phyloP scores from a whole-genome alignment of 441 rosid genomes.

The Gossypium davidsonii region DNA sequence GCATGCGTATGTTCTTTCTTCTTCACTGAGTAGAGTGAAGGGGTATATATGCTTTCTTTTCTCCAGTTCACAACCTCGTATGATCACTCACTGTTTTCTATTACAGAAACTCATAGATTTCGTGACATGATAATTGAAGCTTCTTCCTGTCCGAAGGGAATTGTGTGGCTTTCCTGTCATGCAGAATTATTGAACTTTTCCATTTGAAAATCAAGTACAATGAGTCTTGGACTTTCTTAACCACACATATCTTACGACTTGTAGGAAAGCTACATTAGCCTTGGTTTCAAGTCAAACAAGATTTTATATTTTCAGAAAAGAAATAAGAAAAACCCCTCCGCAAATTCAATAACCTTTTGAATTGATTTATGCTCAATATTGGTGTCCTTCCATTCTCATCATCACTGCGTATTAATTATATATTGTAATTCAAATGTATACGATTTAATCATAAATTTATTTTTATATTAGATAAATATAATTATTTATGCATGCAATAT shows the following conservation, averaged over 20 bases:
- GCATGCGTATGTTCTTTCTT: background rate
- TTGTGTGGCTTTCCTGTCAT: too few species aligned
- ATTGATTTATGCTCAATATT: background rate
- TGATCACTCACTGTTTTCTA: background rate
- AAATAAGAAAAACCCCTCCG: background rate
- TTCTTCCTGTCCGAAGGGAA: too few species aligned
- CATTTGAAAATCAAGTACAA: background rate
- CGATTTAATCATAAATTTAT: too few species aligned
- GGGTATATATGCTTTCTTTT: background rate
- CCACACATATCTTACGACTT: background rate
- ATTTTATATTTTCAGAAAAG: background rate
- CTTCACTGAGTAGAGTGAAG: too few species aligned
- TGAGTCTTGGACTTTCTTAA: background rate
- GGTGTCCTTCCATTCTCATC: too few species aligned
- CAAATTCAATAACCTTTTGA: background rate
- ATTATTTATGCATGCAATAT: too few species aligned
- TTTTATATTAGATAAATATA: too few species aligned
- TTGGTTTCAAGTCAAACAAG: background rate
- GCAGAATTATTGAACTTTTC: background rate
- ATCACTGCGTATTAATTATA: too few species aligned
- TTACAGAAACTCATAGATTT: background rate
- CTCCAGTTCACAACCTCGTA: slow-evolving; percentile 12
- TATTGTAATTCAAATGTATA: too few species aligned
- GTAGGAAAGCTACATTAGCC: background rate
- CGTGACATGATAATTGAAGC: too few species aligned